Evolutionary conservation across 805 yeast genomes (phyloP), one percentile per base, ranked within the genome.

Genomic region (Wickerhamomyces tratensis): DNA sequence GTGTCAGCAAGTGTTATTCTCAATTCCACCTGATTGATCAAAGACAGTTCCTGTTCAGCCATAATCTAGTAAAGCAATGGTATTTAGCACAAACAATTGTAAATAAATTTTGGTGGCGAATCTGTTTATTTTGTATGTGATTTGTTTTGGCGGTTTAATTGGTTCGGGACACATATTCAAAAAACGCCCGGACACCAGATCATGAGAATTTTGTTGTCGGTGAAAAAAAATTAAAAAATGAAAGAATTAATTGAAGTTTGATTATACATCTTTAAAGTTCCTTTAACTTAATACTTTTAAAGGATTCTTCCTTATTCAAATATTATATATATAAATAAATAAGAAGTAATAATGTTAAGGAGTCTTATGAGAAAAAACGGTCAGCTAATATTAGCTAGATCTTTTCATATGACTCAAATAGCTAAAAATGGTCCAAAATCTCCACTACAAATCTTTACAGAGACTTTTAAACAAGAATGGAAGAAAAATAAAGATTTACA

Each of bases 401-500:
- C 57, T n/a, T 48, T 57, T 40, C 58, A 54, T 42, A 44, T 51
- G 3, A 44, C 58, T 2, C 35, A 35, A 25, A 41, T 37, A 4
- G 40, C 38, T 10, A 37, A 39, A 13, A 52, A 55, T 38, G 56
- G 53, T 29, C 77, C 70, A 37, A 79, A 79, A 52, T 78, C 94
- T 13, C 98, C 99, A 14, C 66, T 88, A 59, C 88, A 87, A 61
- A 96, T 93, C 43, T 93, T 93, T 62, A 78, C 87, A 50, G 94
- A 93, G 48, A 91, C 98, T 0, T 93, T 93, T 69, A 82, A 76
- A 58, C 71, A 73, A 45, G 99, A 93, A 66, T 89, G 96, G 81
- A 80, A 83, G 60, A 91, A 93, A 62, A 81, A 88, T 40, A 74
- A 76, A 57, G 98, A 93, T 61, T 73, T 93, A 46, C 94, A 89